Evolutionary conservation across 148 eudicot genomes (phyloP), one percentile per base, ranked within the genome.

Genomic region (Agrostemma githago): DNA sequence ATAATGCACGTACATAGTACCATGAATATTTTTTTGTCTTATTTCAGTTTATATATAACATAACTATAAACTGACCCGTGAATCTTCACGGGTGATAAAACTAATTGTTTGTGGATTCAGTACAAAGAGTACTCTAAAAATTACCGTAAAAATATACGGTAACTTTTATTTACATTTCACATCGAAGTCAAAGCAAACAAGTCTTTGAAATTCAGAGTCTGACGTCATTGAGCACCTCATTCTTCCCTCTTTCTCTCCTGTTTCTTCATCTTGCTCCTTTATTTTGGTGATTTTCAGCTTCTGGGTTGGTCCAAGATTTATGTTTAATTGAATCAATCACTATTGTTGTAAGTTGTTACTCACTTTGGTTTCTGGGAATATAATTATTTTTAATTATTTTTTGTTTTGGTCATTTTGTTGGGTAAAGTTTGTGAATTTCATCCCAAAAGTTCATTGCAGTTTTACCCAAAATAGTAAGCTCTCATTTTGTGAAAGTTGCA

Each of bases 101-200:
- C n/a, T n/a, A n/a, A 26, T 26, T 26, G 34, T 26, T 26, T 26
- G 34, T 26, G 34, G 34, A 26, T 26, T 26, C 34, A 26, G 1
- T 26, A 26, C 34, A 26, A 26, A 26, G 1, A 26, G 34, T 26
- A 26, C 34, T 26, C 34, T 26, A 26, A 26, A 26, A 26, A 26
- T 26, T 26, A 26, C 34, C 34, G 34, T 26, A 26, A 26, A 26
- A 26, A 26, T 26, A 26, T 26, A 26, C 34, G 1, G 34, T 26
- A 43, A 43, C 8, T 2, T 56, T 39, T 17, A 15, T 44, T 70
- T 62, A 60, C 63, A 63, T 14, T 72, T 77, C 71, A 72, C 59
- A 77, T 54, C 42, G 72, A 77, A 77, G 80, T 77, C 80, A 77
- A 77, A 77, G 70, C 66, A 41, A 62, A 12, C 6, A 26, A 77